These are phyloP conservation scores for Cafeteria roenbergensis DNA, from an alignment of 108 stramenopile genomes.

Conservation along the genomic window DNA sequence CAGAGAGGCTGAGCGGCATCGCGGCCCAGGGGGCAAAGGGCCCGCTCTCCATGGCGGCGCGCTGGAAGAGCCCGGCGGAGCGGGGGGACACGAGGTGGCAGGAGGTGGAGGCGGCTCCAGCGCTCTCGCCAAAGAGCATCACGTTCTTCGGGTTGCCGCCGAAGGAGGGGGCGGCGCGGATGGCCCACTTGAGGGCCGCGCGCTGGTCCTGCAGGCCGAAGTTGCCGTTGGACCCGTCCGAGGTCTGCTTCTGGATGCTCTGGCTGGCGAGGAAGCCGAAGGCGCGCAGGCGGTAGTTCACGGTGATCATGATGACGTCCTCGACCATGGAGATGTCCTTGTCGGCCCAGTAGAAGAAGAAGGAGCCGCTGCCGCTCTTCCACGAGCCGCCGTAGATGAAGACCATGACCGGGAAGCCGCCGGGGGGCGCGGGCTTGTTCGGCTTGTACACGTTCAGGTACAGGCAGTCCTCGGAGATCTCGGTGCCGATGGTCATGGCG, in stretches of 20 bases:
- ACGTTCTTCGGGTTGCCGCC: constrained; percentile 19
- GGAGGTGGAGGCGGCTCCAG: constrained; percentile 15
- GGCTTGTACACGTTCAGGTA: constrained; percentile 35
- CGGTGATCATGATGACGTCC: constrained; percentile 17
- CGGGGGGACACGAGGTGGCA: constrained; percentile 20
- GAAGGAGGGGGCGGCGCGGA: constrained; percentile 23
- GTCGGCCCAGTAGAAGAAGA: neutral
- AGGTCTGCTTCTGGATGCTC: neutral
- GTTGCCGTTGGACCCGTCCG: constrained; percentile 4
- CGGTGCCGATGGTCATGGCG: neutral
- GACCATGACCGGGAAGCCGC: neutral
- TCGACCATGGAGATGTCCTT: neutral
- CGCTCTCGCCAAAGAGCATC: constrained; percentile 23
- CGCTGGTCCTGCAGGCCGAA: constrained; percentile 25
- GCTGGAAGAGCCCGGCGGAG: constrained; percentile 28
- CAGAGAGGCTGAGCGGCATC: neutral
- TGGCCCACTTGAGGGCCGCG: constrained; percentile 19
- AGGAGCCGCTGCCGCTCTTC: neutral
- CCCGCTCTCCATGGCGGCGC: constrained; percentile 16
- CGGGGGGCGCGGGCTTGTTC: neutral
- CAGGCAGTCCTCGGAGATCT: constrained; percentile 34
- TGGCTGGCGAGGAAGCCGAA: constrained; percentile 23
- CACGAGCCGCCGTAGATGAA: constrained; percentile 4
- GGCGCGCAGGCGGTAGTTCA: constrained; percentile 26
- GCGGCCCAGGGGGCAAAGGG: constrained; percentile 3